A percentile compares a stretch with the other conserved stretches of the same genome.
Conservation (phyloP, 441 rosid species). For the Omphalea diandra region DNA sequence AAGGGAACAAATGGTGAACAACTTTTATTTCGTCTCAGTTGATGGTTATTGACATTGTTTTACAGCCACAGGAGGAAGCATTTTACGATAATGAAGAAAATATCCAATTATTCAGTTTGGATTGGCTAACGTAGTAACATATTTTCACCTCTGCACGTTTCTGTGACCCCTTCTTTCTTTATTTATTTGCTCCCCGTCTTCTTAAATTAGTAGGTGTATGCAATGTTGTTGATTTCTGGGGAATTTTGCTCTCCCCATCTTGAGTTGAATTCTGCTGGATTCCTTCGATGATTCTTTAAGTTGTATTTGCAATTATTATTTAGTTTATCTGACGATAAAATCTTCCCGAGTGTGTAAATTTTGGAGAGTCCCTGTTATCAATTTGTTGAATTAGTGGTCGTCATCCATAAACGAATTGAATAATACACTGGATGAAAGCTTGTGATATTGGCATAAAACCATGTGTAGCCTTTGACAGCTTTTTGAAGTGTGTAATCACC, state of each 20-base stretch:
- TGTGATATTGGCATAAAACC: no score
- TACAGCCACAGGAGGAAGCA: conserved; percentile 14
- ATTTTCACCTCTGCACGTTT: no score
- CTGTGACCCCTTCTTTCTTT: not conserved
- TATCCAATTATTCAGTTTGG: not conserved
- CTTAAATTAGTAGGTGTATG: not conserved
- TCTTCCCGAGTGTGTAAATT: no score
- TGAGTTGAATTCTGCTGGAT: conserved; percentile 13
- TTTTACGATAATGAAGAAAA: conserved; percentile 16
- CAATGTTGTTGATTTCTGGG: conserved; percentile 9
- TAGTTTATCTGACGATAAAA: not conserved
- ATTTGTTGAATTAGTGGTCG: no score
- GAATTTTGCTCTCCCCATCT: conserved; percentile 23
- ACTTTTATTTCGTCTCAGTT: not conserved
- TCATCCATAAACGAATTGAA: no score
- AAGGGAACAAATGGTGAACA: conserved; percentile 40
- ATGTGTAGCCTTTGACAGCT: no score
- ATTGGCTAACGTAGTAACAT: not conserved
- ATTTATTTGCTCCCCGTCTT: no score
- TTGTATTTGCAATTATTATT: not conserved
- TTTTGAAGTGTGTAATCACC: no score
- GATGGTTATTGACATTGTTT: not conserved
- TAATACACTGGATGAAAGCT: no score
- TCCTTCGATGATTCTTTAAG: conserved; percentile 11
- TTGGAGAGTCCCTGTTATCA: no score